Base-by-base conservation (phyloP, 352 stramenopile genomes). In the Globisporangium spinosum region DNA sequence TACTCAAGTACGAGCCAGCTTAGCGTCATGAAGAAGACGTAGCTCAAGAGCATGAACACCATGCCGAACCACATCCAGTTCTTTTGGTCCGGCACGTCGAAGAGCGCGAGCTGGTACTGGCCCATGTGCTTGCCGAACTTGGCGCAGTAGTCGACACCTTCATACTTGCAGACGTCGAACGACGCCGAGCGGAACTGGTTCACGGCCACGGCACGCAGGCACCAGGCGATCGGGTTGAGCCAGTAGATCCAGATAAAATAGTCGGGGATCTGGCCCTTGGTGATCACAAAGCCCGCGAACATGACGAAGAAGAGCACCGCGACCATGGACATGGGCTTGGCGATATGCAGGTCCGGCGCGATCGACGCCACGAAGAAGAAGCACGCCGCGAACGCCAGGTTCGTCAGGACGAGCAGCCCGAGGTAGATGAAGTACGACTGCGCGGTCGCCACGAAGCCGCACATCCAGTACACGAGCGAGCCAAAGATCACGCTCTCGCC, bases 381-480 rank as follows among this genome's bases (percentile, higher is more conserved):
- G 17, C 32, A 62, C 20, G 56, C 56, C 29, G 56, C 29, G 34
- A 62, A 49, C 34, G 34, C 29, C 57, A 62, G n/a, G 32, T 62
- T 62, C 15, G 32, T 62, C n/a, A 47, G 34, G 17, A 62, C 1
- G n/a, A 51, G 57, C n/a, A 62, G n/a, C n/a, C 13, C 32, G 23
- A 34, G 1, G 23, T 51, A 62, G 20, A 35, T 32, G 15, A 62
- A n/a, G 34, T 29, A 51, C 34, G 34, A 22, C 1, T 20, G 32
- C 12, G 20, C 34, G 20, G 34, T 32, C 9, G 22, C 23, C 3
- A 73, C 74, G 56, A 96, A 82, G 17, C 89, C 89, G 54, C 88
- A 85, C 75, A 95, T 87, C 75, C 80, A 96, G 71, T 95, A 96
- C 7, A 92, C 69, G 59, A 96, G 70, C 12, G 78, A 83, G n/a